Evolutionary conservation across 108 stramenopile genomes (phyloP).

Genomic region (Nitzschia sp.): DNA sequence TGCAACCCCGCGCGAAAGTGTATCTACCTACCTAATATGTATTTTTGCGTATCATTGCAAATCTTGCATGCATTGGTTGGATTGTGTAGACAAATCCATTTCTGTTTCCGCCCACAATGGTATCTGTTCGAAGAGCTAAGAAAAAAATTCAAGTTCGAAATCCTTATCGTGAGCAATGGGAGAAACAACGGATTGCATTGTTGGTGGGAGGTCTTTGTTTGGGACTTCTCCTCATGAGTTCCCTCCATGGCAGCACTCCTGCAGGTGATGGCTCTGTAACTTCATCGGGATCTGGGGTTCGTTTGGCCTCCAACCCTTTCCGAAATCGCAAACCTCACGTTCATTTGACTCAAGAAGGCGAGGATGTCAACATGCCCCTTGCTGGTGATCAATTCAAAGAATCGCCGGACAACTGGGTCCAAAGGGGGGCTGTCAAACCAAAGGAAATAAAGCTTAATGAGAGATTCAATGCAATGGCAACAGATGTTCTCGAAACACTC

Average conservation of each 20-base stretch:
- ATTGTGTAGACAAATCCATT: no score
- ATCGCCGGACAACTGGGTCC: background rate
- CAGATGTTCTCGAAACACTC: slow-evolving; percentile 56
- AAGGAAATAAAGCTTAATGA: slow-evolving; percentile 20
- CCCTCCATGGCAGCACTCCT: background rate
- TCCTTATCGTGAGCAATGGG: slow-evolving; percentile 1
- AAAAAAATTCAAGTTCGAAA: slow-evolving; percentile 28
- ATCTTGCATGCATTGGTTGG: no score
- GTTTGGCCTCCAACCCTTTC: background rate
- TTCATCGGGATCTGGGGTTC: background rate
- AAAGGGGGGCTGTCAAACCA: background rate
- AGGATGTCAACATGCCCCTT: background rate
- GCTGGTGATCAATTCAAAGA: background rate
- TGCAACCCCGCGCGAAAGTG: no score
- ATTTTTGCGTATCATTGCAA: no score
- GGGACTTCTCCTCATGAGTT: slow-evolving; percentile 16
- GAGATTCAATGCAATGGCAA: slow-evolving; percentile 60
- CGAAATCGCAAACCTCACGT: slow-evolving; percentile 14
- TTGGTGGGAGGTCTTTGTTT: slow-evolving; percentile 29
- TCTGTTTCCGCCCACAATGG: slow-evolving; percentile 27
- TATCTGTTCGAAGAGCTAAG: slow-evolving; percentile 40
- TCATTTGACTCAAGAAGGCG: slow-evolving; percentile 6
- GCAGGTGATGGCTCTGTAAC: background rate
- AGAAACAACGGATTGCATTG: slow-evolving; percentile 33
- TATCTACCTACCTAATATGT: no score